A percentile compares a stretch with the other conserved stretches of the same genome.
Conservation (phyloP, 1,139 yeast genomes). For the Yamadazyma mexicana region DNA sequence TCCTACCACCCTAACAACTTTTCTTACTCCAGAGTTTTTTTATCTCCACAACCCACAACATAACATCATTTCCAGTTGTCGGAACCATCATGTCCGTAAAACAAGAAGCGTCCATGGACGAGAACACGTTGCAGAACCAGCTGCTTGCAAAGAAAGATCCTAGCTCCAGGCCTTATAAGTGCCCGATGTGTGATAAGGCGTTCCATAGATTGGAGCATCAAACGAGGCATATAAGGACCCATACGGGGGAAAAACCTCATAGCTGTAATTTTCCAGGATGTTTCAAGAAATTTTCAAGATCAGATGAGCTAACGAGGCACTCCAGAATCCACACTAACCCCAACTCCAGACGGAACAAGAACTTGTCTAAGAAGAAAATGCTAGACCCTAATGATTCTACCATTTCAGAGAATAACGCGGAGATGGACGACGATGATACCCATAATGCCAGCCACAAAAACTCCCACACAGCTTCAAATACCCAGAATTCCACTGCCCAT, state of each 20-base stretch:
- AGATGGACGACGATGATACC: background rate
- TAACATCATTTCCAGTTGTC: background rate
- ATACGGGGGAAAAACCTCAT: constrained; percentile 95
- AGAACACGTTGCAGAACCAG: background rate
- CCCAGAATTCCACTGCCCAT: background rate
- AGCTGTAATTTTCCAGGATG: constrained; percentile 88
- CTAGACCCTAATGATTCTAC: background rate
- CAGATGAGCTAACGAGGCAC: constrained; percentile 91
- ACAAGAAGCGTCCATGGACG: constrained; percentile 1
- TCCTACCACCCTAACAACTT: too few relatives aligned
- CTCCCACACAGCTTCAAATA: too few relatives aligned
- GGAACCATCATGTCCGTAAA: constrained; percentile 4
- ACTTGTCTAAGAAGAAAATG: constrained; percentile 16
- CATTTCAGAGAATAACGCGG: background rate
- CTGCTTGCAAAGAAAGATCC: constrained; percentile 22
- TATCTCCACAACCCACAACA: too few relatives aligned
- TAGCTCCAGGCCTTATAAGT: constrained; percentile 70
- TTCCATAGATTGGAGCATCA: constrained; percentile 92
- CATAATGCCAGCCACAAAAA: background rate
- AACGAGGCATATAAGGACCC: constrained; percentile 91
- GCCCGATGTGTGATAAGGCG: constrained; percentile 89
- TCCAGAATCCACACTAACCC: constrained; percentile 85
- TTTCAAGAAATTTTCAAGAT: constrained; percentile 76
- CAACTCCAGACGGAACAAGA: constrained; percentile 59
- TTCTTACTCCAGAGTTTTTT: background rate